Evolutionary conservation across 495 filamentous ascomycete species (phyloP), one percentile per base, ranked within the genome.

Genomic region (Tricharina praecox): DNA sequence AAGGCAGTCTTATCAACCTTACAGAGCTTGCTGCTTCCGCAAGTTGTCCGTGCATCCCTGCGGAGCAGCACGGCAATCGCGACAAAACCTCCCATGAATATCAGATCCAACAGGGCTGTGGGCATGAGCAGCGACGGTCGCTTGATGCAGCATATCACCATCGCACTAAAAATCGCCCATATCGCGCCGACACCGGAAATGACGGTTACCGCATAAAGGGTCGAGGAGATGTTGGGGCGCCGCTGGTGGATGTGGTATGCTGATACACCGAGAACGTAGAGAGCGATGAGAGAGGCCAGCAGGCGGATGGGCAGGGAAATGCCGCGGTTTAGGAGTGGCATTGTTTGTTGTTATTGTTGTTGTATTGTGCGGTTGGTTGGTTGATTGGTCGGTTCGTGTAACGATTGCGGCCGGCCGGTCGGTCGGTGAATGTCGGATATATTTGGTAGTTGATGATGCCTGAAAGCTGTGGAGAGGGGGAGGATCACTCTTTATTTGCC

Each of bases 1-100:
- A 43, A 43, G 21, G 40, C 40, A 3, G 40, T 23, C n/a, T 43
- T 43, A n/a, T 43, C 24, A 2, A 43, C 2, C 8, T 43, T 43
- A 43, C 40, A 43, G 20, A 16, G 3, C 20, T 20, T 11, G 1
- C 13, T 4, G 23, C 5, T 42, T 23, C 39, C 39, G 24, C 40
- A 43, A 18, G 24, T 26, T 43, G 40, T 24, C 1, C 20, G 9
- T 16, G 40, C 40, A 11, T 4, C 20, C 1, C 18, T 1, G 9
- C 40, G 1, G 23, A 25, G 24, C 1, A 43, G 19, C 3, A 43
- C 18, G 10, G 20, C 23, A 18, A 43, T n/a, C 23, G 20, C 40
- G 3, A 26, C 11, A 10, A 43, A n/a, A 3, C 40, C 40, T 4
- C 40, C 40, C 10, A 11, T 25, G 24, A 43, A 43, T 13, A 43